Conservation (phyloP, 2,329 filamentous ascomycete species). For the Curvularia hawaiiensis region DNA sequence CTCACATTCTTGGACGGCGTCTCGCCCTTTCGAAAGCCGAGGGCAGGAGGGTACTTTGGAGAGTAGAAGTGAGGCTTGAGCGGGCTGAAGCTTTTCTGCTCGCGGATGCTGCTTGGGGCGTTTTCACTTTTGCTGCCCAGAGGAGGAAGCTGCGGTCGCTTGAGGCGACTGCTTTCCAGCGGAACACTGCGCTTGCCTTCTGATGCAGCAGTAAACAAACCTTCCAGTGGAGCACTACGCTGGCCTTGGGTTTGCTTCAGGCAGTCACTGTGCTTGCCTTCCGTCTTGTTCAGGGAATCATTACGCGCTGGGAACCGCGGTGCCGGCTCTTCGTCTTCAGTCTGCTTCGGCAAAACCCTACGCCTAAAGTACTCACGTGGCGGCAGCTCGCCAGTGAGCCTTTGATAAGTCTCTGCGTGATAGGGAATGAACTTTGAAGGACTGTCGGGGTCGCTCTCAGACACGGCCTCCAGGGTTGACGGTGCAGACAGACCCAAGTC, state of each 20-base stretch:
- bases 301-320: constrained; percentile 23
- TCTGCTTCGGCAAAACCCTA: too few species aligned
- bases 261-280: constrained; percentile 8
- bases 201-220: too few species aligned
- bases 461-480: constrained; percentile 15
- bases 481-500: constrained; percentile 23
- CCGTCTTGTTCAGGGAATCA: constrained; percentile 15
- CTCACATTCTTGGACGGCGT: constrained; percentile 43
- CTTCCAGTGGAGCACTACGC: too few species aligned
- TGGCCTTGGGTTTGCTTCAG: not conserved
- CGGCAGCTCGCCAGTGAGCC: constrained; percentile 15
- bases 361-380: too few species aligned
- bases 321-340: constrained; percentile 17
- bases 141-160: constrained; percentile 13
- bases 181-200: constrained; percentile 10
- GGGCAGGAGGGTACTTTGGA: constrained; percentile 30
- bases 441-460: constrained; percentile 21
- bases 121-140: constrained; percentile 26
- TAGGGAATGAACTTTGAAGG: constrained; percentile 33
- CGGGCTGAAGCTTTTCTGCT: constrained; percentile 10
- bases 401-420: constrained; percentile 35
- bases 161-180: constrained; percentile 7
- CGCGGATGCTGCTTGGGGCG: constrained; percentile 10
- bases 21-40: constrained; percentile 25
- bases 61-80: constrained; percentile 41